phyloP scores from a whole-genome alignment of 306 rosid species.

The Cyamopsis tetragonoloba region DNA sequence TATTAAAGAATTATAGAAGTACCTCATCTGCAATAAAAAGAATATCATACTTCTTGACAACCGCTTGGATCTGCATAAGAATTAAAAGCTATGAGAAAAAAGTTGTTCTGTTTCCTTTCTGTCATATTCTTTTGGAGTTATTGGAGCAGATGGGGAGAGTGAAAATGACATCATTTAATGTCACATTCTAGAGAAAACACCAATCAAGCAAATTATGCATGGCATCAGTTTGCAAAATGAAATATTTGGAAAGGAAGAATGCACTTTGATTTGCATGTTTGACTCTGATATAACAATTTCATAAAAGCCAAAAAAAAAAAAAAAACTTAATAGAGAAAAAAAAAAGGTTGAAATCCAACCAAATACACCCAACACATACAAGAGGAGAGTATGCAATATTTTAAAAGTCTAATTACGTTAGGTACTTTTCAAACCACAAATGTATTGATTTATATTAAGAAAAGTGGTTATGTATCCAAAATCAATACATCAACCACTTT shows the following conservation, averaged over 20 bases:
- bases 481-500: too few species aligned
- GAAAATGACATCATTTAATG: neutral
- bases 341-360: neutral
- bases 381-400: neutral
- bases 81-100: constrained; percentile 19
- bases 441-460: too few species aligned
- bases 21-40: constrained; percentile 98
- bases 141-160: neutral
- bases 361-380: neutral
- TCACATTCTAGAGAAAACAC: neutral
- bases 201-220: neutral
- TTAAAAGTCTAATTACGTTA: neutral
- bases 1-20: constrained; percentile 8
- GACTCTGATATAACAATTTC: neutral
- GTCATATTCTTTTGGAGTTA: neutral
- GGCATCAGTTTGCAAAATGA: neutral
- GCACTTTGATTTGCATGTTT: neutral
- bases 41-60: constrained; percentile 90
- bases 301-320: neutral
- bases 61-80: constrained; percentile 72
- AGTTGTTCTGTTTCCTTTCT: neutral
- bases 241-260: neutral
- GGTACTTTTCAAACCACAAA: too few species aligned
- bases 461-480: too few species aligned
- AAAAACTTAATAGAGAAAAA: neutral